Evolutionary conservation across 164 flowering plant genomes (phyloP).

Genomic region (Stephania yunnanensis): DNA sequence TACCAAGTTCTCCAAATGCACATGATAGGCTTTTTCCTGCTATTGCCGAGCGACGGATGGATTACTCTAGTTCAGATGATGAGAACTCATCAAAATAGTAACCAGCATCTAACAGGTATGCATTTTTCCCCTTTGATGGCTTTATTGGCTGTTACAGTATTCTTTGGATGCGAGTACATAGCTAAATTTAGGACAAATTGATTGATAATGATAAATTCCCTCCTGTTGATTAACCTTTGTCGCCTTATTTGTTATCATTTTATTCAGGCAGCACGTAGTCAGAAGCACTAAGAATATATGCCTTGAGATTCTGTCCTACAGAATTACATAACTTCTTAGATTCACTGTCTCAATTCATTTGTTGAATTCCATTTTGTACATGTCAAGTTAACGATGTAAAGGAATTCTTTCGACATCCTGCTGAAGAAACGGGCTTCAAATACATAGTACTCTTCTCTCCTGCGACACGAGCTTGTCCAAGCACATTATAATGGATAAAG

Average conservation of each 20-base stretch:
- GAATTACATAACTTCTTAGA: not conserved
- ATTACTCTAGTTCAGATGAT: conserved; percentile 48
- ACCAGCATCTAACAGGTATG: conserved; percentile 11
- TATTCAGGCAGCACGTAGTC: conserved; percentile 9
- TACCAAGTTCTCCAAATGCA: conserved; percentile 28
- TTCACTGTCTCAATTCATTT: not conserved
- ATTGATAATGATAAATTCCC: not conserved
- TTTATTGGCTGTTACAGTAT: too few relatives aligned
- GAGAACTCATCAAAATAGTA: conserved; percentile 29
- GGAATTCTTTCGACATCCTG: not conserved
- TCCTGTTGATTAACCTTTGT: not conserved
- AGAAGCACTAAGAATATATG: not conserved
- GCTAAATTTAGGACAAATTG: not conserved
- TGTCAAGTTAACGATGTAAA: conserved; percentile 5
- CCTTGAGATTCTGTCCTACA: not conserved
- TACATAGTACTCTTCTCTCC: not conserved
- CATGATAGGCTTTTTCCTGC: conserved; percentile 52
- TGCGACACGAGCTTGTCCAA: not conserved
- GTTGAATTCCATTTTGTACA: conserved; percentile 7
- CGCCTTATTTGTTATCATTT: not conserved
- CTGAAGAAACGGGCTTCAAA: not conserved
- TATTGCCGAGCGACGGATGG: conserved; percentile 33
- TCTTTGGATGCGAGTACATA: not conserved
- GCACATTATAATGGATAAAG: not conserved
- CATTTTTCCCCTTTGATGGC: not conserved